A percentile compares a stretch with the other conserved stretches of the same genome.
Evolutionary conservation across 2,329 filamentous ascomycete genomes (phyloP).

Genomic region (Cladophialophora psammophila): DNA sequence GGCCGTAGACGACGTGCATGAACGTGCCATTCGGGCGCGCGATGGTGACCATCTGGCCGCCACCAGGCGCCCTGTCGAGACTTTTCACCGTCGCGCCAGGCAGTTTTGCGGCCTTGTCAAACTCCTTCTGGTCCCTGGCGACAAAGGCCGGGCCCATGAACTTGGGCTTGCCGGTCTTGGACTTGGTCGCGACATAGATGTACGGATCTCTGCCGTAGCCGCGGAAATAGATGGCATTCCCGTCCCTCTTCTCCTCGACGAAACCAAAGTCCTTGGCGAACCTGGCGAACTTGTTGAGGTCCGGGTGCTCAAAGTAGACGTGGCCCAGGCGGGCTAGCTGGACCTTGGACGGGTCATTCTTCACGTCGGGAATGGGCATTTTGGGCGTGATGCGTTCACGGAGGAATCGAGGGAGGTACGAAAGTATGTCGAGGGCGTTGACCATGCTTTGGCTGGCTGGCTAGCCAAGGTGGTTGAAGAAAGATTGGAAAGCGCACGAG

Average conservation of each 20-base stretch:
- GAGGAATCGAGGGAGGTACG: conserved; percentile 29
- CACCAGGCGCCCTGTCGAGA: conserved; percentile 45
- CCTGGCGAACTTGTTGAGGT: conserved; percentile 39
- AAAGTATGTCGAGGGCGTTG: conserved; percentile 20
- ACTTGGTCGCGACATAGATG: conserved; percentile 64
- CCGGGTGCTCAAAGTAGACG: conserved; percentile 44
- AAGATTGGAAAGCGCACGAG: not conserved
- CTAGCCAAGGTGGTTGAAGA: not conserved
- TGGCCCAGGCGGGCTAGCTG: conserved; percentile 42
- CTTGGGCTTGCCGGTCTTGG: conserved; percentile 51
- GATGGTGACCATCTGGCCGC: conserved; percentile 34
- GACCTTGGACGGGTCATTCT: conserved; percentile 37
- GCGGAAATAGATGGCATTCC: conserved; percentile 63
- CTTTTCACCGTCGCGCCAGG: conserved; percentile 62
- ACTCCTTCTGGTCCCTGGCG: conserved; percentile 64
- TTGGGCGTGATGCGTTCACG: conserved; percentile 34
- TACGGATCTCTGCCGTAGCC: conserved; percentile 69
- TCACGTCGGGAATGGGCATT: conserved; percentile 35
- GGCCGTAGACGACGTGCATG: conserved; percentile 46
- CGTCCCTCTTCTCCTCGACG: conserved; percentile 33
- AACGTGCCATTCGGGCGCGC: conserved; percentile 38
- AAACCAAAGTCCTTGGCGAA: conserved; percentile 48
- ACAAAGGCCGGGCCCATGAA: conserved; percentile 67
- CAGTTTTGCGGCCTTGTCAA: conserved; percentile 58
- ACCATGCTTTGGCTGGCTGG: not conserved